Evolutionary conservation across 768 basidiomycete genomes (phyloP).

Genomic region (Tulasnella sp.): DNA sequence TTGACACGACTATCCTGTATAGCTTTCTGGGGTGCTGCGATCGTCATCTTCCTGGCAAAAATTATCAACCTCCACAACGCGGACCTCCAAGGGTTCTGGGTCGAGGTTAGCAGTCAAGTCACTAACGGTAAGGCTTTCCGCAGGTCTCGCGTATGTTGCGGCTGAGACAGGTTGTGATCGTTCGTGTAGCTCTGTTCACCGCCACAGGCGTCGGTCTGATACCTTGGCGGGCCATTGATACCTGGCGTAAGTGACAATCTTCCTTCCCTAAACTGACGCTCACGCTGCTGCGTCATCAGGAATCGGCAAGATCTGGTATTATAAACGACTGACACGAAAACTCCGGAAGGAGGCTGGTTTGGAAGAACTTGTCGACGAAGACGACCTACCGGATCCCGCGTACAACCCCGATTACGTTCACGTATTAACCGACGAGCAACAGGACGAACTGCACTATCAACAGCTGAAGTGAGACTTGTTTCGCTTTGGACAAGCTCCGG

Average conservation of each 20-base stretch:
- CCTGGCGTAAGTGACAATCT: slow-evolving; percentile 44
- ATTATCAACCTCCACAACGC: slow-evolving; percentile 61
- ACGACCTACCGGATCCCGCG: slow-evolving; percentile 70
- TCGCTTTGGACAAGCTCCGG: neutral
- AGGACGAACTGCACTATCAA: slow-evolving; percentile 45
- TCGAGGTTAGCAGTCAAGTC: slow-evolving; percentile 66
- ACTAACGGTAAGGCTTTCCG: slow-evolving; percentile 43
- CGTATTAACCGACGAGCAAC: slow-evolving; percentile 53
- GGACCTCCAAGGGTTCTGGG: slow-evolving; percentile 67
- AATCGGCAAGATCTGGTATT: slow-evolving; percentile 60
- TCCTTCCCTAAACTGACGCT: neutral
- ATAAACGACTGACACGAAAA: slow-evolving; percentile 47
- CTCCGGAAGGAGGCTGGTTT: slow-evolving; percentile 53
- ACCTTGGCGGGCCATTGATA: slow-evolving; percentile 63
- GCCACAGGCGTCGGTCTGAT: slow-evolving; percentile 65
- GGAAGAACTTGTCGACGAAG: slow-evolving; percentile 56
- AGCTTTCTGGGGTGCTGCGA: slow-evolving; percentile 82
- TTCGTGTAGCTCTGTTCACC: slow-evolving; percentile 53
- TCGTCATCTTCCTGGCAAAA: slow-evolving; percentile 58
- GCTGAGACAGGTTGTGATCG: neutral
- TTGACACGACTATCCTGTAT: neutral
- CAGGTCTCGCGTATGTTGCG: neutral
- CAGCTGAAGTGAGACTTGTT: slow-evolving; percentile 6
- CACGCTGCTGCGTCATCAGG: slow-evolving; percentile 30
- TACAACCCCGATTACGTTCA: slow-evolving; percentile 62